These are phyloP conservation scores for Danielia reshetovae DNA, from an alignment of 805 yeast species.

Conservation along the genomic window DNA sequence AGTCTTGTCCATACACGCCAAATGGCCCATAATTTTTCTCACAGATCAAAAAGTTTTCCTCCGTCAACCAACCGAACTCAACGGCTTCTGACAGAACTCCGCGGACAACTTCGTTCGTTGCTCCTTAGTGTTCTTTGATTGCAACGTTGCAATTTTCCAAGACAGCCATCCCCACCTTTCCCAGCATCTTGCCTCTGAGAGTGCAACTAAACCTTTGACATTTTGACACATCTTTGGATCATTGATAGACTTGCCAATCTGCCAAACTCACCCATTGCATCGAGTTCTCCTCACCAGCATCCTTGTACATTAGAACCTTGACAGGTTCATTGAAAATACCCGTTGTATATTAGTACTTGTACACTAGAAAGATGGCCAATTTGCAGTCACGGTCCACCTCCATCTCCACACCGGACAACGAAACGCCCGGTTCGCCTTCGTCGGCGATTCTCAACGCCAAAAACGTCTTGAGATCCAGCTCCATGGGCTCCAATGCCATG, in stretches of 20 bases:
- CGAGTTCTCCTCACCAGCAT: no score
- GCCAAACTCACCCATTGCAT: background rate
- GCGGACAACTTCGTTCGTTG: no score
- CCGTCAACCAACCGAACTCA: background rate
- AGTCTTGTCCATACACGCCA: background rate
- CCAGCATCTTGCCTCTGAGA: no score
- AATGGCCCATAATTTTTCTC: background rate
- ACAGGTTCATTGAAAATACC: background rate
- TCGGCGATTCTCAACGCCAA: no score
- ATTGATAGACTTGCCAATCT: background rate
- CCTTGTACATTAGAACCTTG: background rate
- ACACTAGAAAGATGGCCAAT: conserved; percentile 16
- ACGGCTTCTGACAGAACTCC: no score
- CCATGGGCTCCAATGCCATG: conserved; percentile 23
- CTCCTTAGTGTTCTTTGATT: background rate
- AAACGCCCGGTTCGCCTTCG: no score
- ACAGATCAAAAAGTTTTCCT: background rate
- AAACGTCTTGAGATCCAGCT: conserved; percentile 17
- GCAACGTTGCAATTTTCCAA: background rate
- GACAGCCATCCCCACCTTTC: no score
- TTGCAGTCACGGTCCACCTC: no score
- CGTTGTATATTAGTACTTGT: conserved; percentile 15
- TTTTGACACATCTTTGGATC: no score
- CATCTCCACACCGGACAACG: no score
- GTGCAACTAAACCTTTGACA: no score